These are phyloP conservation scores for Tympanopsis confertula DNA, from an alignment of 2,329 filamentous ascomycete species.

Conservation along the genomic window DNA sequence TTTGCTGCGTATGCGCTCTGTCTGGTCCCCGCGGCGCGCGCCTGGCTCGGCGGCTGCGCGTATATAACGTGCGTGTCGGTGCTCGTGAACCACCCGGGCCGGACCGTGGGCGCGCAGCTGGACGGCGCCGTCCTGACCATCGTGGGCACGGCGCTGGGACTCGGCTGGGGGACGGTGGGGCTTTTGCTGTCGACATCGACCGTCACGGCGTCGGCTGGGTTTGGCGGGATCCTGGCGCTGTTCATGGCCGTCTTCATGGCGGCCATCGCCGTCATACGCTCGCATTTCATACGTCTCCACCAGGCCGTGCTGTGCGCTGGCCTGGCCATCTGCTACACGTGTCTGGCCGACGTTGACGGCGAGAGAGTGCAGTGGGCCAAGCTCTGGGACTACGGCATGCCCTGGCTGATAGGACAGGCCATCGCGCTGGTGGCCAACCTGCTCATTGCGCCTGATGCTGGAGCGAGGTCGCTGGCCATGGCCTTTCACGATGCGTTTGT, in stretches of 20 bases:
- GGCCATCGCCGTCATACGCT: conserved; percentile 36
- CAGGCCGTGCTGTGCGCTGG: conserved; percentile 42
- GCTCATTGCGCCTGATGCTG: conserved; percentile 39
- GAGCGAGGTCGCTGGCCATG: conserved; percentile 36
- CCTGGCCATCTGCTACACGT: conserved; percentile 40
- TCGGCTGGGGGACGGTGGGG: conserved; percentile 42
- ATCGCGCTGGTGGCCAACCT: conserved; percentile 36
- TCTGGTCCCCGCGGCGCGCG: conserved; percentile 31
- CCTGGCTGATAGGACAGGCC: conserved; percentile 42
- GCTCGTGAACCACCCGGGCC: conserved; percentile 44
- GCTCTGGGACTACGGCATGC: conserved; percentile 37
- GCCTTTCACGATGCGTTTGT: conserved; percentile 32
- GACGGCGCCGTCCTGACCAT: conserved; percentile 41
- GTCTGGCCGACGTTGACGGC: conserved; percentile 33
- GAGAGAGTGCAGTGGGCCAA: conserved; percentile 33
- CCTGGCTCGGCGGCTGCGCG: conserved; percentile 38
- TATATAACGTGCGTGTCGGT: conserved; percentile 44
- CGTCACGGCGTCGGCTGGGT: conserved; percentile 28
- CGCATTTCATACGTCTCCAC: conserved; percentile 42
- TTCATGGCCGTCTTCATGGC: conserved; percentile 42
- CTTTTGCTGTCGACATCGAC: conserved; percentile 41
- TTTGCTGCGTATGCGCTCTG: conserved; percentile 43
- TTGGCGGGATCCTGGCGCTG: conserved; percentile 41
- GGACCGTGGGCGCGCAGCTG: conserved; percentile 42
- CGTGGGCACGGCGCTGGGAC: conserved; percentile 37